Percentiles rank a stretch among this genome's conserved stretches.
Conservation (phyloP, 2,329 filamentous ascomycete species). For the Paraphaeosphaeria sporulosa region DNA sequence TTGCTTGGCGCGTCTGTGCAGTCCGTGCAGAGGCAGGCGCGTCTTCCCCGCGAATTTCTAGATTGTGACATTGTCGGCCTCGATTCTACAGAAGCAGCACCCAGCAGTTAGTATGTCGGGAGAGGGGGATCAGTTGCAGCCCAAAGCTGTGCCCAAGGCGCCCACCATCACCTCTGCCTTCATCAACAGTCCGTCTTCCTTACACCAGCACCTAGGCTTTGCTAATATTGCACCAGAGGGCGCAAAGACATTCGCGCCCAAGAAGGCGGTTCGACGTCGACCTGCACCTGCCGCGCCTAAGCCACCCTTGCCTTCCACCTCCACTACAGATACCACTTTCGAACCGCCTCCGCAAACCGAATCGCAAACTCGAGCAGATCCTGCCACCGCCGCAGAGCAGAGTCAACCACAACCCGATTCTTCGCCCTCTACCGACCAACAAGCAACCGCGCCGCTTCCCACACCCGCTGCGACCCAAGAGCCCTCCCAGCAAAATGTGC, state of each 20-base stretch:
- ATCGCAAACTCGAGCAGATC: constrained; percentile 3
- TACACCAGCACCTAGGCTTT: constrained; percentile 17
- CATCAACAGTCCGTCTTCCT: constrained; percentile 39
- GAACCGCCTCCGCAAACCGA: constrained; percentile 19
- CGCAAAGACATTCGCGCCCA: constrained; percentile 57
- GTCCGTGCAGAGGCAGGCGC: neutral
- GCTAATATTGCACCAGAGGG: constrained; percentile 40
- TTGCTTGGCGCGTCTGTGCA: constrained; percentile 1
- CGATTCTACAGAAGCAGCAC: neutral
- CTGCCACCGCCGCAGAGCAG: constrained; percentile 10
- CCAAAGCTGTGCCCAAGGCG: constrained; percentile 23
- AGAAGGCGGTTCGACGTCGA: constrained; percentile 54
- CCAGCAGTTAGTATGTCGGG: constrained; percentile 33
- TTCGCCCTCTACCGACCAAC: constrained; percentile 18
- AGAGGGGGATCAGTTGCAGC: constrained; percentile 30
- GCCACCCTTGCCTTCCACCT: constrained; percentile 17
- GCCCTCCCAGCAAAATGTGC: constrained; percentile 12
- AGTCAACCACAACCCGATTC: constrained; percentile 17
- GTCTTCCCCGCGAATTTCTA: constrained; percentile 8
- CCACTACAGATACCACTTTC: constrained; percentile 20
- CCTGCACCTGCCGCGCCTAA: constrained; percentile 42
- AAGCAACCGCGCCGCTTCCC: constrained; percentile 27
- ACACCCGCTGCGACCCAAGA: constrained; percentile 38
- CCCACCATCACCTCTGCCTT: constrained; percentile 37
- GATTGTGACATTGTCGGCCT: neutral